These are phyloP conservation scores for Botryotinia globosa DNA, from an alignment of 2,329 filamentous ascomycete species.

Conservation along the genomic window DNA sequence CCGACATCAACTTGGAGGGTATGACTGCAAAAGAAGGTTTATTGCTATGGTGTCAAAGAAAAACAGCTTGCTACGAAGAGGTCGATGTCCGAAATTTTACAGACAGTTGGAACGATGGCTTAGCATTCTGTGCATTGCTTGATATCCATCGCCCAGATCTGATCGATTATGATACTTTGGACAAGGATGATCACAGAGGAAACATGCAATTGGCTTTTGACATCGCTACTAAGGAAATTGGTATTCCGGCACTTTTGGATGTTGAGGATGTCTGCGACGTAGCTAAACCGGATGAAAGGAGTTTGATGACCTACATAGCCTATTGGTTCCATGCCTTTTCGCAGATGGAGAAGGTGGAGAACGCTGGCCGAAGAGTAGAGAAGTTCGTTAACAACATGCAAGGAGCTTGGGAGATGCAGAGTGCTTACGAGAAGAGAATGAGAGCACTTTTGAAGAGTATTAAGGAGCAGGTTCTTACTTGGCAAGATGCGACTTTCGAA, in stretches of 20 bases:
- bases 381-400: constrained; percentile 99
- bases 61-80: constrained; percentile 97
- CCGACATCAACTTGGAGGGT: constrained; percentile 96
- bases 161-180: constrained; percentile 92
- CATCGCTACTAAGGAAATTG: constrained; percentile 92
- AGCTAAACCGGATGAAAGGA: constrained; percentile 90
- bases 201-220: constrained; percentile 99
- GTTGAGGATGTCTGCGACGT: constrained; percentile 98
- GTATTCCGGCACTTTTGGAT: constrained; percentile 91
- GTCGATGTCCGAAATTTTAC: constrained; percentile 96
- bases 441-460: constrained; percentile 74
- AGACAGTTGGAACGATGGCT: constrained; percentile 91
- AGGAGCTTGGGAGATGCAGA: constrained; percentile 99
- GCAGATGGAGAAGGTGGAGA: constrained; percentile 98
- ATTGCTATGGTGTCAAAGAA: constrained; percentile 94
- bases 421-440: constrained; percentile 90
- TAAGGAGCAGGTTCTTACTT: constrained; percentile 66
- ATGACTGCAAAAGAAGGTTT: constrained; percentile 96
- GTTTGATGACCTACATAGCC: constrained; percentile 98
- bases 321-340: constrained; percentile 99
- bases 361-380: constrained; percentile 91
- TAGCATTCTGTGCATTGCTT: constrained; percentile 92
- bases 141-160: constrained; percentile 97
- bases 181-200: constrained; percentile 89
- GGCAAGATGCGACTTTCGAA: constrained; percentile 79